phyloP scores from a whole-genome alignment of 805 yeast species.

The Wickerhamiella bombiphila region DNA sequence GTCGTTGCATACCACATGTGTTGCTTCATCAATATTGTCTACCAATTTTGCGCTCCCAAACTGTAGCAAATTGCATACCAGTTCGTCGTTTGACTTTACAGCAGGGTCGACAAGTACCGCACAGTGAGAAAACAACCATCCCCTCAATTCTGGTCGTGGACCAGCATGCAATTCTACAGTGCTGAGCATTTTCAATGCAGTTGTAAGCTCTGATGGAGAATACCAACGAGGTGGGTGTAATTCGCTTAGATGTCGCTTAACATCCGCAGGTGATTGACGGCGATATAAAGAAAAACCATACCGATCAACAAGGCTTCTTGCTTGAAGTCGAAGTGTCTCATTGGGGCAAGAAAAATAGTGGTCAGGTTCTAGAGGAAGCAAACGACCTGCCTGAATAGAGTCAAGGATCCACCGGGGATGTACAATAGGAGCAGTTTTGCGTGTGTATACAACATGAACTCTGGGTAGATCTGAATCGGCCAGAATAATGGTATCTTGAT shows the following conservation, averaged over 20 bases:
- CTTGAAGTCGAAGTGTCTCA: constrained; percentile 13
- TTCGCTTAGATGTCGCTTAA: constrained; percentile 14
- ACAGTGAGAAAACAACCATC: constrained; percentile 1
- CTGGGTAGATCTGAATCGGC: constrained; percentile 16
- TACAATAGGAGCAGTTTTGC: constrained; percentile 38
- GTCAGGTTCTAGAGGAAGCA: constrained; percentile 44
- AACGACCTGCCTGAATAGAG: constrained; percentile 31
- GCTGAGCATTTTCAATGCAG: not conserved
- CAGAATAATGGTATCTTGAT: constrained; percentile 6
- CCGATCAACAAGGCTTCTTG: constrained; percentile 30
- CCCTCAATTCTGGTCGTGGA: not conserved
- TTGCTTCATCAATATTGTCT: constrained; percentile 8
- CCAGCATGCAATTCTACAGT: not conserved
- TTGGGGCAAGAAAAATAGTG: constrained; percentile 34
- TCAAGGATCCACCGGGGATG: constrained; percentile 62
- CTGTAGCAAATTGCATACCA: constrained; percentile 2
- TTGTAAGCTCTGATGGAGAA: not conserved
- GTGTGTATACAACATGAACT: constrained; percentile 5
- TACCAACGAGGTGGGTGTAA: constrained; percentile 1
- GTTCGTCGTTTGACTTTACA: not conserved
- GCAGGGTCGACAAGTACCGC: constrained; percentile 2
- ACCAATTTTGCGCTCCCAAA: constrained; percentile 29
- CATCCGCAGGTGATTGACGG: constrained; percentile 18
- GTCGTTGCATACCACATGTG: constrained; percentile 6
- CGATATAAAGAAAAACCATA: constrained; percentile 49